phyloP scores from a whole-genome alignment of 805 yeast species.

The Saturnispora ahearnii region DNA sequence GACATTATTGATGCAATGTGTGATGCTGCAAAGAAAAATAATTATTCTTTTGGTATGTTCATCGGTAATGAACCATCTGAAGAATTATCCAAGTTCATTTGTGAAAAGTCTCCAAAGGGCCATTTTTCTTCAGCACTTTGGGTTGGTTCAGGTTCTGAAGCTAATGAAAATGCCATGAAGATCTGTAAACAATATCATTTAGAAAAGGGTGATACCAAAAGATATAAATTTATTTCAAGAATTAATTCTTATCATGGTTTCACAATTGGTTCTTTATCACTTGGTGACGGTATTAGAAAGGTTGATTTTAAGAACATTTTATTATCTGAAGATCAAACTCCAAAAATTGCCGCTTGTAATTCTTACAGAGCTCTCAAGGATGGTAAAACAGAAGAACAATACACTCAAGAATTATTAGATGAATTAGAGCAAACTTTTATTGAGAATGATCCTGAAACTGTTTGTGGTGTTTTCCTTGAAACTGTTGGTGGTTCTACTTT shows the following conservation, averaged over 20 bases:
- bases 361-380: constrained; percentile 16
- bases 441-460: constrained; percentile 35
- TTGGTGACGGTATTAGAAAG: constrained; percentile 32
- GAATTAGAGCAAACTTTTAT: constrained; percentile 34
- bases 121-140: constrained; percentile 36
- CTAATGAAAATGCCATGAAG: constrained; percentile 72
- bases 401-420: constrained; percentile 28
- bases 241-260: constrained; percentile 42
- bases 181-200: constrained; percentile 46
- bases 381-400: constrained; percentile 27
- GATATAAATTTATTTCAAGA: constrained; percentile 37
- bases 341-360: constrained; percentile 24
- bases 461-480: constrained; percentile 35
- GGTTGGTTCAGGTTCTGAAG: constrained; percentile 69
- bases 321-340: constrained; percentile 18
- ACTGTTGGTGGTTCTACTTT: constrained; percentile 38
- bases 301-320: constrained; percentile 24
- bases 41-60: constrained; percentile 30
- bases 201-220: constrained; percentile 34
- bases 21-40: constrained; percentile 28
- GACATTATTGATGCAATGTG: constrained; percentile 33
- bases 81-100: constrained; percentile 35
- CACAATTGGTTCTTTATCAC: constrained; percentile 38
- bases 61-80: constrained; percentile 35
- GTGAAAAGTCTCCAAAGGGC: constrained; percentile 32